A percentile compares a stretch with the other conserved stretches of the same genome.
phyloP scores from a whole-genome alignment of 176 grass and related monocot species.

The Paspalum notatum region DNA sequence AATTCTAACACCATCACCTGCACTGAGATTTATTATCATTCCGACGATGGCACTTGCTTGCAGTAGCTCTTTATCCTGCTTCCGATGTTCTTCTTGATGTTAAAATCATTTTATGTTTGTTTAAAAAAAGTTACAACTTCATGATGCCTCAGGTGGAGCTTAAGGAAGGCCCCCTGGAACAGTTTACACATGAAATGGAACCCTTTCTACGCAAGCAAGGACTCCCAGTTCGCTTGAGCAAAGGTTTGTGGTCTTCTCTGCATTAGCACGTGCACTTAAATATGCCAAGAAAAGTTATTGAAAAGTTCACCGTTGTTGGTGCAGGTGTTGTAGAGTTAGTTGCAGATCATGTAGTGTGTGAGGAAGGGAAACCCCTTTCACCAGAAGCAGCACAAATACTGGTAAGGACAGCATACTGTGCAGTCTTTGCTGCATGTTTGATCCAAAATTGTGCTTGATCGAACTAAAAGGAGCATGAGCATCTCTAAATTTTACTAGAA shows the following conservation, averaged over 20 bases:
- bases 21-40: neutral
- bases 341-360: slow-evolving; percentile 85
- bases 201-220: slow-evolving; percentile 87
- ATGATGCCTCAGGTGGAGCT: slow-evolving; percentile 62
- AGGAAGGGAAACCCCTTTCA: slow-evolving; percentile 81
- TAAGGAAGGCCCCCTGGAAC: slow-evolving; percentile 91
- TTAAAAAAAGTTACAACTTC: neutral
- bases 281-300: neutral
- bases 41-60: neutral
- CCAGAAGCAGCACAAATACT: slow-evolving; percentile 78
- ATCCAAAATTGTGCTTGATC: neutral
- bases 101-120: neutral
- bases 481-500: neutral
- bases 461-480: neutral
- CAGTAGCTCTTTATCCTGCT: neutral
- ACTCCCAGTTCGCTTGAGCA: slow-evolving; percentile 83
- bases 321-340: slow-evolving; percentile 86
- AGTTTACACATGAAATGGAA: slow-evolving; percentile 98
- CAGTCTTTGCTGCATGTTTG: neutral
- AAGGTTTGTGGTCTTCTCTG: slow-evolving; percentile 56
- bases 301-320: neutral
- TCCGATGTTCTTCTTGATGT: neutral
- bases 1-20: neutral
- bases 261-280: neutral
- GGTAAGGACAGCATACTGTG: slow-evolving; percentile 44